A percentile compares a stretch with the other conserved stretches of the same genome.
Conservation (phyloP, 2,329 filamentous ascomycete genomes). For the Gyromitra esculenta region DNA sequence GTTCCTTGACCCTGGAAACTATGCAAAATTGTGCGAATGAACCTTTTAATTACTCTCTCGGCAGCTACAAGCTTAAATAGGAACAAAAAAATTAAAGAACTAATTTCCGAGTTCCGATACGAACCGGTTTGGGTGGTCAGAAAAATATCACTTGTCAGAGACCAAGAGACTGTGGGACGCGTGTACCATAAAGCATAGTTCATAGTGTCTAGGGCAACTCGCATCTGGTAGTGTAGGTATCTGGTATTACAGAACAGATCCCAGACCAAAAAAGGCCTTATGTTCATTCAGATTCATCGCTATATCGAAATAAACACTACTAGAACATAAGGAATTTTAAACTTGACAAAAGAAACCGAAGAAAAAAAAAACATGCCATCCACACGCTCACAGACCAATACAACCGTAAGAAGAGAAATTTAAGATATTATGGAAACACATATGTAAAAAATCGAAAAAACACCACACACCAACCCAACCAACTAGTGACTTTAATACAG, state of each 20-base stretch:
- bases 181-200: neutral
- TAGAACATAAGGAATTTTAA: conserved; percentile 22
- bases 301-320: conserved; percentile 10
- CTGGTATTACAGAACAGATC: conserved; percentile 21
- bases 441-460: conserved; percentile 35
- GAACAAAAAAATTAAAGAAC: neutral
- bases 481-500: conserved; percentile 47
- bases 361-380: conserved; percentile 28
- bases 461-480: conserved; percentile 30
- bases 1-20: neutral
- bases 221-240: neutral
- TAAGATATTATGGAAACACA: conserved; percentile 47
- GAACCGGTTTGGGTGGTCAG: neutral
- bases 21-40: neutral
- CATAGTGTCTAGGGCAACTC: neutral
- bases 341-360: conserved; percentile 8
- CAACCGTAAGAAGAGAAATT: conserved; percentile 36
- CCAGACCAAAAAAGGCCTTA: conserved; percentile 7
- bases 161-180: neutral
- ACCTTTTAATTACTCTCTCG: neutral
- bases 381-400: conserved; percentile 16
- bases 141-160: no score
- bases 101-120: neutral
- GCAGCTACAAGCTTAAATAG: neutral
- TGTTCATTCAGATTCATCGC: conserved; percentile 41